Evolutionary conservation across 73 alveolate species (phyloP), one percentile per base, ranked within the genome.

Genomic region (Symbiodinium natans): DNA sequence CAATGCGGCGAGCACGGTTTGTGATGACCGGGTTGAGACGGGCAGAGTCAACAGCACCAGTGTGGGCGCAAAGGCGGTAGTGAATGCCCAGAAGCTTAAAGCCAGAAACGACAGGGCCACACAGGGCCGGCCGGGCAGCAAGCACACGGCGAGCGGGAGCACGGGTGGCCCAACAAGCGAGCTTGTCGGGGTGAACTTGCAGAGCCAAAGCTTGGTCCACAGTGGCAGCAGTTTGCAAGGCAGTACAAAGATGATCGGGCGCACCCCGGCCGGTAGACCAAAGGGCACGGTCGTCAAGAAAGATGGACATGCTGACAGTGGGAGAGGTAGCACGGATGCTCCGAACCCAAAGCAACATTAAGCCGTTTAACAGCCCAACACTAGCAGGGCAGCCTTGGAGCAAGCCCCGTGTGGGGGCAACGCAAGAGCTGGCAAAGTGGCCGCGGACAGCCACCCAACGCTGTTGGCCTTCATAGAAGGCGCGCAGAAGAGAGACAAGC

Each of bases 251-350:
- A 13, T 7, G 10, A 5, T 52, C 68, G 27, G 68, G 68, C 25
- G 23, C 68, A 0, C 29, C 17, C 6, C n/a, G 63, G 63, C 68
- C 68, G 1, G 68, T 52, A 52, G 9, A 27, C 93, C 93, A 86
- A 13, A 86, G 56, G 2, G 82, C 56, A 19, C 93, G 52, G 93
- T 86, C 93, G 38, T 86, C 93, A 8, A 85, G 36, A 63, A 31
- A 85, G 29, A 34, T 41, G 17, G 93, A 85, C 5, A 46, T 3
- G 19, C 54, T 15, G 36, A 85, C 54, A 25, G 52, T 3, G 33
- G 80, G 38, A 17, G 54, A 74, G 17, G 34, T 3, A 29, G 21
- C 54, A 11, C 7, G 43, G 25, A 46, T 39, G 29, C 56, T 74
- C 33, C 71, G 56, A 48, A 40, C 80, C 93, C 93, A 43, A 43